These are phyloP conservation scores for Hymenoscyphus linearis DNA, from an alignment of 2,329 filamentous ascomycete species.

Conservation along the genomic window DNA sequence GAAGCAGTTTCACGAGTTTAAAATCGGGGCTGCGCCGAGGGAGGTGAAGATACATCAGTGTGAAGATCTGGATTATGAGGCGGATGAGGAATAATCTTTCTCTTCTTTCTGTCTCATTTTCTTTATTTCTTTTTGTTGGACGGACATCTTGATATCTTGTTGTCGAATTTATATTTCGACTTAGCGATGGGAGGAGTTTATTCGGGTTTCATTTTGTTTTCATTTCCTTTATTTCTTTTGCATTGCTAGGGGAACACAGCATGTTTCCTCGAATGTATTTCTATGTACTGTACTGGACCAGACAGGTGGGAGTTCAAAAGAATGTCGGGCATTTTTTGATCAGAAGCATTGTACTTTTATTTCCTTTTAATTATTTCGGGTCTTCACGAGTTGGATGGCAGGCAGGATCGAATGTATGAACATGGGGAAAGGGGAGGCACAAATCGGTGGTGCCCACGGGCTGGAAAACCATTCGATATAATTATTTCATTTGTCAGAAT, in stretches of 20 bases:
- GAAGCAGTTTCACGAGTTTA: slow-evolving; percentile 3
- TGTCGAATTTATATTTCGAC: background rate
- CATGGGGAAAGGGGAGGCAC: too few relatives aligned
- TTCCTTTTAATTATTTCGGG: too few relatives aligned
- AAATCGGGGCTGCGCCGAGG: background rate
- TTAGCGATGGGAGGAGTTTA: background rate
- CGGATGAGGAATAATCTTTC: background rate
- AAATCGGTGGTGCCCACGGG: too few relatives aligned
- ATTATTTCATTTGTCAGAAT: too few relatives aligned
- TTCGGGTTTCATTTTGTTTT: background rate
- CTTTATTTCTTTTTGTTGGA: background rate
- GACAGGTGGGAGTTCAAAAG: too few relatives aligned
- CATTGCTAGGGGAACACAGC: background rate
- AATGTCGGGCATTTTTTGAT: too few relatives aligned
- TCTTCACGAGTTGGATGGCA: too few relatives aligned
- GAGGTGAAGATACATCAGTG: slow-evolving; percentile 6
- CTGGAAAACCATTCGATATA: too few relatives aligned
- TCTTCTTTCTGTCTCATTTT: background rate
- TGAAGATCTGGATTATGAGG: background rate
- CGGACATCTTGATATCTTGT: background rate
- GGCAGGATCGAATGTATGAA: too few relatives aligned
- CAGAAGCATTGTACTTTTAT: too few relatives aligned
- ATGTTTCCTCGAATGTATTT: background rate
- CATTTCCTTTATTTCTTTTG: background rate
- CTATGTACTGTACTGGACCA: background rate